phyloP scores from a whole-genome alignment of 495 filamentous ascomycete genomes.

The Aspergillus cristatus region DNA sequence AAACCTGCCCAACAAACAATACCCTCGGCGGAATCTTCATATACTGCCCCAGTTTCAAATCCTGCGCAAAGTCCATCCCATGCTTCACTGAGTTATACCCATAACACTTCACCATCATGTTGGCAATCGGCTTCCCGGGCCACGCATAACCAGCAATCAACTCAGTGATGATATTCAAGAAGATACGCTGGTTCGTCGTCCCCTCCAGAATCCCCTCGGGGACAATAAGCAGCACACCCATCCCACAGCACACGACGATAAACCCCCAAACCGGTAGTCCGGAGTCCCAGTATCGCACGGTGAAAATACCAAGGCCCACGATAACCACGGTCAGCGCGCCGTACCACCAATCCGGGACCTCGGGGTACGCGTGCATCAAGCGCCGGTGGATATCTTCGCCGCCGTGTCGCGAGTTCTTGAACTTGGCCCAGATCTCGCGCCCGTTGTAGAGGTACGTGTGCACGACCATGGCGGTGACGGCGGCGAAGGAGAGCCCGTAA shows the following conservation, averaged over 20 bases:
- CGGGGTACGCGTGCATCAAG: slow-evolving; percentile 19
- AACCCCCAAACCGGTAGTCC: slow-evolving; percentile 76
- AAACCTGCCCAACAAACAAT: slow-evolving; percentile 42
- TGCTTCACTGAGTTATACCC: slow-evolving; percentile 47
- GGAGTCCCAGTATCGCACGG: slow-evolving; percentile 41
- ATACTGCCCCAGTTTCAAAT: slow-evolving; percentile 46
- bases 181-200: slow-evolving; percentile 54
- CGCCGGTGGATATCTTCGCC: slow-evolving; percentile 37
- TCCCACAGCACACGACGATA: slow-evolving; percentile 52
- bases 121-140: slow-evolving; percentile 71
- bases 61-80: slow-evolving; percentile 37
- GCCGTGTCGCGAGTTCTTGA: slow-evolving; percentile 42
- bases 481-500: slow-evolving; percentile 56
- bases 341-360: slow-evolving; percentile 34
- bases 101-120: slow-evolving; percentile 81
- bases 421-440: slow-evolving; percentile 46
- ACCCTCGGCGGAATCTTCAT: slow-evolving; percentile 46
- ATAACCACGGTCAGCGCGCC: slow-evolving; percentile 62
- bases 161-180: slow-evolving; percentile 67
- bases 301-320: slow-evolving; percentile 52
- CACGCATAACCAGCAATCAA: slow-evolving; percentile 69
- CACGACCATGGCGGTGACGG: slow-evolving; percentile 48
- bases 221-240: slow-evolving; percentile 61
- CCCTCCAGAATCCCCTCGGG: slow-evolving; percentile 80
- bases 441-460: slow-evolving; percentile 52